Percentiles rank a stretch among this genome's conserved stretches.
These are phyloP conservation scores for Triadica sebifera DNA, from an alignment of 345 rosid genomes.

Conservation along the genomic window DNA sequence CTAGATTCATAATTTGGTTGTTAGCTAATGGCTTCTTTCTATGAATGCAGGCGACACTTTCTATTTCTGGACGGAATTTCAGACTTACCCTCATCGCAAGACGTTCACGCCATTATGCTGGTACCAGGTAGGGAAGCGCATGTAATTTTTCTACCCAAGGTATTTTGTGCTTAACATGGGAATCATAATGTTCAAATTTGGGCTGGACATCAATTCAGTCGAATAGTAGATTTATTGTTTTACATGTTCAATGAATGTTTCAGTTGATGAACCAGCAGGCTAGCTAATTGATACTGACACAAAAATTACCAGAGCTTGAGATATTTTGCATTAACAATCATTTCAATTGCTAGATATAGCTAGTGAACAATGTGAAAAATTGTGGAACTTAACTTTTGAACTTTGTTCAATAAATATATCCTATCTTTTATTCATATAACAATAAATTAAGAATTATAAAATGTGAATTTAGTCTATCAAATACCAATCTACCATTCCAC, in stretches of 20 bases:
- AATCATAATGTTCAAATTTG: not conserved
- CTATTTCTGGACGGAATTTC: conserved; percentile 73
- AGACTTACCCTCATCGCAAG: conserved; percentile 89
- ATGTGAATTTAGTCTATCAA: not conserved
- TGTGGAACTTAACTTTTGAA: not conserved
- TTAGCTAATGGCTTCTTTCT: conserved; percentile 18
- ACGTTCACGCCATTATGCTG: conserved; percentile 97
- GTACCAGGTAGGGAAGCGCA: conserved; percentile 67
- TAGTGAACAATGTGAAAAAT: not conserved
- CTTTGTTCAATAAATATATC: not conserved
- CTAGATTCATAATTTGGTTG: conserved; percentile 14
- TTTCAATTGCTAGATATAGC: not conserved
- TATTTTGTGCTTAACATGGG: not conserved
- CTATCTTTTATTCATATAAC: not conserved
- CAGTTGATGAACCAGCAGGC: not conserved
- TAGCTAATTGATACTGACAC: not conserved
- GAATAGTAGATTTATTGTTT: not conserved
- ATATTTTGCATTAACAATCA: not conserved
- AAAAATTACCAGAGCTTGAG: not conserved
- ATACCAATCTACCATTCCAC: not conserved
- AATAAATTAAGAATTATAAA: not conserved
- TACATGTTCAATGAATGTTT: not conserved
- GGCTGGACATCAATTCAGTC: not conserved
- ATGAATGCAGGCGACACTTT: conserved; percentile 60
- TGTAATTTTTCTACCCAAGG: not conserved